Evolutionary conservation across 2,329 filamentous ascomycete genomes (phyloP).

Genomic region (Penicillium psychrosexuale): DNA sequence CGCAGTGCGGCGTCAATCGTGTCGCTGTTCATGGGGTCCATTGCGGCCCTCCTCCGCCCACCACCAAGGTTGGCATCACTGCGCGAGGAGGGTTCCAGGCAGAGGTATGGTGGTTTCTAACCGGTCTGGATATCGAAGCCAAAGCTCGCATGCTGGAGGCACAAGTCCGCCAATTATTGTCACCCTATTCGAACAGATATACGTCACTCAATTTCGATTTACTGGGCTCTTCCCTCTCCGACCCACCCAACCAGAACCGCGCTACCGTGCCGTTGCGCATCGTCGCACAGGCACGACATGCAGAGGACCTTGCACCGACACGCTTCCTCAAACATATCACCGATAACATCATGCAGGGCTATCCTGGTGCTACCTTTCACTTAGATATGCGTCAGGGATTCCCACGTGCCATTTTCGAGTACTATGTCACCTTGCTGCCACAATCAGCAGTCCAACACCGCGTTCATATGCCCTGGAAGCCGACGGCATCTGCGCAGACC

Average conservation of each 20-base stretch:
- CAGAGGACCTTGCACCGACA: constrained; percentile 33
- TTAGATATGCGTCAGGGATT: constrained; percentile 35
- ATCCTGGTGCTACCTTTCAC: constrained; percentile 37
- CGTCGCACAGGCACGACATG: constrained; percentile 46
- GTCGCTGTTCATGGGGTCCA: constrained; percentile 50
- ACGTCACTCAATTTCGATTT: constrained; percentile 33
- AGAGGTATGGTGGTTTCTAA: constrained; percentile 46
- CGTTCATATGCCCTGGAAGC: constrained; percentile 28
- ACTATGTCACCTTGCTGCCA: constrained; percentile 29
- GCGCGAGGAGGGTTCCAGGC: constrained; percentile 49
- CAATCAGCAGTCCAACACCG: constrained; percentile 25
- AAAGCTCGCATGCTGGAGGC: constrained; percentile 48
- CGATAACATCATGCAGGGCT: constrained; percentile 42
- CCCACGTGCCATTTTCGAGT: constrained; percentile 34
- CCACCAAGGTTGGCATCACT: constrained; percentile 51
- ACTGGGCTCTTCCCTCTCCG: constrained; percentile 26
- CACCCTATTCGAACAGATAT: constrained; percentile 32
- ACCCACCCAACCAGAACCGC: constrained; percentile 43
- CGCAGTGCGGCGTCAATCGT: constrained; percentile 50
- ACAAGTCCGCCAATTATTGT: constrained; percentile 43
- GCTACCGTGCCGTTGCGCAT: constrained; percentile 44
- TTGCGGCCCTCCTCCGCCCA: constrained; percentile 46
- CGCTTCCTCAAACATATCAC: constrained; percentile 38
- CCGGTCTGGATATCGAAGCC: constrained; percentile 44
- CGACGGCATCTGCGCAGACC: constrained; percentile 21